Evolutionary conservation across 2,329 filamentous ascomycete genomes (phyloP), one percentile per base, ranked within the genome.

Genomic region (Rhinocladiella similis): DNA sequence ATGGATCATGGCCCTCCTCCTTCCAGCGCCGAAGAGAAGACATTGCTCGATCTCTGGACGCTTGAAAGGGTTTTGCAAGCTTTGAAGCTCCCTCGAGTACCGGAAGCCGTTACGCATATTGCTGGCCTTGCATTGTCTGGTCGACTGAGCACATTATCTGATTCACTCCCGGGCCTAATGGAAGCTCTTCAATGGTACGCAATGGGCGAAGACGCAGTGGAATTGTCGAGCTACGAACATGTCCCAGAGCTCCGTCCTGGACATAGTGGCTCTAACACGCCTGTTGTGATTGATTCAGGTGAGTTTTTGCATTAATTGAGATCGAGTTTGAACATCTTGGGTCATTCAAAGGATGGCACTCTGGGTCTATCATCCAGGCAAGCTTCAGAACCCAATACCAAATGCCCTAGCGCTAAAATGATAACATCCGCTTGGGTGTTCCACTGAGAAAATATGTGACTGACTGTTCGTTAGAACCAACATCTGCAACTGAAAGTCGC

Each of bases 181-280:
- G 92, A 96, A 72, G 86, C 89, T 22, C 72, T 99, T 18, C 90
- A 97, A 65, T 96, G 91, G 90, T 80, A 97, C 52, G 90, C 91
- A n/a, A 78, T 90, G 62, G 84, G 94, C 68, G 90, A 87, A 65
- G 75, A 80, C 13, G 75, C 80, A 60, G 82, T 85, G 1, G 87
- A 92, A 65, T 78, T 93, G 35, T 88, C 88, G 5, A 80, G 84
- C 46, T 95, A 94, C 69, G 85, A 88, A 18, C 79, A 77, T 54
- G 50, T 39, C 9, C 7, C 27, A 20, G 38, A 36, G 2, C 12
- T 20, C n/a, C 57, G 46, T 41, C 20, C 47, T 35, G 43, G 13
- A 41, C 18, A 50, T 18, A 63, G 54, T 19, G 57, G 57, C 41
- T 33, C 42, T 19, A 56, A 22, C 25, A 62, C 56, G 5, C 59